Base-by-base conservation (phyloP, 352 stramenopile species). In the Pythium myriotylum region DNA sequence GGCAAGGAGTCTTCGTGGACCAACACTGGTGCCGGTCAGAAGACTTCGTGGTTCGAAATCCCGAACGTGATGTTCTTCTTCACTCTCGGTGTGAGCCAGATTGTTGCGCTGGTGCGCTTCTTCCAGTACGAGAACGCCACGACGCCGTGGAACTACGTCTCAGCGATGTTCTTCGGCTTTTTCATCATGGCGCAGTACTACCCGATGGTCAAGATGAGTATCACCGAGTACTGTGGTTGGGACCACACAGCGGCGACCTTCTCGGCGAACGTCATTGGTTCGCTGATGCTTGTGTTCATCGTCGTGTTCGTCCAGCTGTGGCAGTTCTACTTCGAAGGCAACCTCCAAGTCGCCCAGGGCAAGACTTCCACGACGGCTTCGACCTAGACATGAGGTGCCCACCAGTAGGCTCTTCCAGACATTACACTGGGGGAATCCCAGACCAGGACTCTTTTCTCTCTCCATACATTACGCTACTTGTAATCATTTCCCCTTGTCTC, bases 131-230 rank as follows among this genome's bases (percentile, higher is more conserved):
- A 95, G 62, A 95, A 92, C 67, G 87, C 87, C 0, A 94, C 85
- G 45, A 91, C 80, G 50, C 85, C 87, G 59, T 94, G 85, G 87
- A 93, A 94, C 67, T 94, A 93, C 79, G 83, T 94, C 13, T 94
- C 87, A 26, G 75, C 87, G 17, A 88, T 89, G 74, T 95, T 95
- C 67, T 94, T 95, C 53, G 87, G 87, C 50, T 88, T 91, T 59
- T 95, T 88, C 71, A 81, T 93, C 54, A 91, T 92, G 84, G 79
- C 70, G 56, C 78, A 95, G 62, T 90, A 89, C 57, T 93, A 92
- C 75, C 87, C 87, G 51, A 95, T 95, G 87, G 87, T 95, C 58
- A 93, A 93, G 77, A 95, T 95, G 87, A 95, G 87, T 75, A 88
- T 95, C 67, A 89, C 81, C 22, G 82, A 92, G 74, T 95, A 95